A percentile compares a stretch with the other conserved stretches of the same genome.
phyloP scores from a whole-genome alignment of 2,329 filamentous ascomycete species.

The Ilyonectria sp. region DNA sequence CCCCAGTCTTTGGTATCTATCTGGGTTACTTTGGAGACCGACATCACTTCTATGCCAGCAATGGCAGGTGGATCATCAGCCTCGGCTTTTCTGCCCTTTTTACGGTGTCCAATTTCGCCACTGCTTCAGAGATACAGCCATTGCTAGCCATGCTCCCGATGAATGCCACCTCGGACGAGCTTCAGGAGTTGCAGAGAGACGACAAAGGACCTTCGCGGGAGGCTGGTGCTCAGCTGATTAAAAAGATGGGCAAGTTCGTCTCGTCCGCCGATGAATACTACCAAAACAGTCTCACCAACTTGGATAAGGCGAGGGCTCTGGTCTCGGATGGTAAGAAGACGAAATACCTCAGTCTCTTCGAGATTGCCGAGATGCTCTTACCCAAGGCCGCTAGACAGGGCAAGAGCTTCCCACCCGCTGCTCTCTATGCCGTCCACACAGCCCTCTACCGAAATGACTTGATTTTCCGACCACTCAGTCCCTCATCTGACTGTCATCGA shows the following conservation, averaged over 20 bases:
- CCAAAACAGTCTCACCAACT: conserved; percentile 62
- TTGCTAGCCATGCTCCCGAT: conserved; percentile 51
- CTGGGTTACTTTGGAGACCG: conserved; percentile 66
- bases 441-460: conserved; percentile 73
- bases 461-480: conserved; percentile 69
- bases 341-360: conserved; percentile 65
- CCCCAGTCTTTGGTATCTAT: conserved; percentile 67
- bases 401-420: conserved; percentile 60
- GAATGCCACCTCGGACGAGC: conserved; percentile 47
- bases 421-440: conserved; percentile 80
- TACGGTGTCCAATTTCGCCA: conserved; percentile 63
- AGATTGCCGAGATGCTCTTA: conserved; percentile 64
- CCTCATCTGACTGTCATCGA: conserved; percentile 63
- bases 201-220: conserved; percentile 62
- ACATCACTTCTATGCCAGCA: conserved; percentile 69
- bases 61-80: conserved; percentile 65
- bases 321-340: conserved; percentile 56
- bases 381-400: conserved; percentile 53
- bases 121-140: conserved; percentile 58
- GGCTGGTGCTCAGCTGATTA: conserved; percentile 60
- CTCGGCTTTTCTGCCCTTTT: conserved; percentile 63
- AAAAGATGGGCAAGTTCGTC: conserved; percentile 64
- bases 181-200: conserved; percentile 50
- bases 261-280: conserved; percentile 60
- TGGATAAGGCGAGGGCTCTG: conserved; percentile 62